Evolutionary conservation across 768 basidiomycete species (phyloP).

Genomic region (Russula vinacea): DNA sequence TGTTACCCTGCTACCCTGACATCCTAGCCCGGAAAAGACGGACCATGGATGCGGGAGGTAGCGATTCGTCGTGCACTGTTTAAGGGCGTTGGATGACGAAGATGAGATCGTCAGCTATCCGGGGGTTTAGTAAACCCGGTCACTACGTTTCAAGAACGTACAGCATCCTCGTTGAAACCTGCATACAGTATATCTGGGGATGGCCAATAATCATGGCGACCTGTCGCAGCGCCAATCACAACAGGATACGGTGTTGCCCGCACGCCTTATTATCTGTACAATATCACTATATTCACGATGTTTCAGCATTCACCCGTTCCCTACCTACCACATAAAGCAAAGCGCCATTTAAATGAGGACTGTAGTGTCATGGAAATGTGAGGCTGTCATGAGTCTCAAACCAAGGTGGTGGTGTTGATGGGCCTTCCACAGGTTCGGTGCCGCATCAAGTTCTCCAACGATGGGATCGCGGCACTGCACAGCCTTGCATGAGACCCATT

Average conservation of each 20-base stretch:
- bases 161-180: slow-evolving; percentile 27
- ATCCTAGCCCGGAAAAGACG: not conserved
- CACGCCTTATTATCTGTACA: slow-evolving; percentile 10
- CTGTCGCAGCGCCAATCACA: slow-evolving; percentile 22
- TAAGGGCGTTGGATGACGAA: slow-evolving; percentile 68
- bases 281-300: slow-evolving; percentile 7
- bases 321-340: slow-evolving; percentile 17
- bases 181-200: slow-evolving; percentile 9
- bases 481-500: slow-evolving; percentile 20
- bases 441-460: slow-evolving; percentile 13
- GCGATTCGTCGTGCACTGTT: slow-evolving; percentile 55
- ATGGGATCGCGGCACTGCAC: slow-evolving; percentile 18
- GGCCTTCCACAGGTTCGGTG: slow-evolving; percentile 6
- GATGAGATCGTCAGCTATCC: slow-evolving; percentile 83
- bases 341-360: not conserved
- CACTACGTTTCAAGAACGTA: slow-evolving; percentile 16
- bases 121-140: slow-evolving; percentile 52
- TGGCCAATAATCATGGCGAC: slow-evolving; percentile 13
- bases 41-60: slow-evolving; percentile 64
- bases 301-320: slow-evolving; percentile 3
- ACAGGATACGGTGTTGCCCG: slow-evolving; percentile 8
- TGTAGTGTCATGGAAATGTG: not conserved
- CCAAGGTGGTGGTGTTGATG: slow-evolving; percentile 12
- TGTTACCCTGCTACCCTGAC: slow-evolving; percentile 55
- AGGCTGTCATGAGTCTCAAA: slow-evolving; percentile 4